Base-by-base conservation (phyloP, 148 eudicot species). In the Spergularia marina region DNA sequence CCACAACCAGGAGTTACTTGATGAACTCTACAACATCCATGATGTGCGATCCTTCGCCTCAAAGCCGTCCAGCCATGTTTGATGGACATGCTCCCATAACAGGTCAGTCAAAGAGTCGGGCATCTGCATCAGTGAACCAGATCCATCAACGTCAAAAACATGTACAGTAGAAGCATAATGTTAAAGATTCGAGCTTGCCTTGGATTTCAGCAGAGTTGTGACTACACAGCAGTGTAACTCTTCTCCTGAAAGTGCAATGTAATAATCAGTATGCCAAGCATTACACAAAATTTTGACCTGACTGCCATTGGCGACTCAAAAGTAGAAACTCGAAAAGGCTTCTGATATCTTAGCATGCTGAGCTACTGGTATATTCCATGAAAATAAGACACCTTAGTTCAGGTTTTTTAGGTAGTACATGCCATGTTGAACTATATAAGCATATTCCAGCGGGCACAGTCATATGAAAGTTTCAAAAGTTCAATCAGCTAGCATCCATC, bases 41-140 rank as follows among this genome's bases (percentile, higher is more conserved):
- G 77, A 68, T 14, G 81, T 36, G 17, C 36, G 63, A 75, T 84
- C 83, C 30, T 72, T 82, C 53, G 89, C 57, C 34, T 62, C 78
- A 12, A 76, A 71, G 21, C 83, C 89, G 34, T 79, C 82, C 71
- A 88, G 54, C 91, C 89, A 88, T 65, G 97, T 88, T 76, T 88
- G 97, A 71, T 90, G 92, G 44, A 86, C 82, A 74, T 90, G 89
- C 77, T 84, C 87, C 94, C 94, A 92, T 53, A 79, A 79, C 65
- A 88, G 83, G 59, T 90, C 97, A 49, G 66, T 82, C 41, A 88
- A 52, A 51, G 80, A 69, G 76, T 74, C 71, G 39, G 80, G 76
- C 51, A 78, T 86, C 94, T 92, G 89, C 65, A 53, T 53, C 56
- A 30, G 65, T 61, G 76, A 76, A 70, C 30, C 41, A 30, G 39